Evolutionary conservation across 2,329 filamentous ascomycete genomes (phyloP).

Genomic region (Uncinocarpus reesii): DNA sequence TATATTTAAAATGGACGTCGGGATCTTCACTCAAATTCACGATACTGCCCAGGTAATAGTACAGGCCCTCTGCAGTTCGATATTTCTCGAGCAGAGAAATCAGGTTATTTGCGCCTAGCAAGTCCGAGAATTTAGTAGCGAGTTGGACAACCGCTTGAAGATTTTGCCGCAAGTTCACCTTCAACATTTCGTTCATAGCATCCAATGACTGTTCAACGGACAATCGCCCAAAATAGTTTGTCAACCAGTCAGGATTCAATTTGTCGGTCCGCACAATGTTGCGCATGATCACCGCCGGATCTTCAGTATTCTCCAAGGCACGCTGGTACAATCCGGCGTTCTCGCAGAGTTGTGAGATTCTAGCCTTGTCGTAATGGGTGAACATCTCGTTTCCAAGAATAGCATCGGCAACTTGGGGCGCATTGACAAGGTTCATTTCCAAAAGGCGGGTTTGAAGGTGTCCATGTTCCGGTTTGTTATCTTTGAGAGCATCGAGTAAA

Average conservation of each 20-base stretch:
- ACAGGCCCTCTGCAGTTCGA: conserved; percentile 90
- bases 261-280: conserved; percentile 74
- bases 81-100: conserved; percentile 97
- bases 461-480: conserved; percentile 87
- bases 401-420: conserved; percentile 92
- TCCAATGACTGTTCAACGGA: conserved; percentile 93
- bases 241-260: conserved; percentile 81
- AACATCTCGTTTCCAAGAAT: conserved; percentile 99
- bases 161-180: conserved; percentile 92
- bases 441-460: conserved; percentile 86
- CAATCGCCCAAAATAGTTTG: conserved; percentile 84
- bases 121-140: conserved; percentile 94
- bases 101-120: conserved; percentile 74
- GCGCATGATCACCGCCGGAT: conserved; percentile 80
- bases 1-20: conserved; percentile 98
- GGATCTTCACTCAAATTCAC: conserved; percentile 93
- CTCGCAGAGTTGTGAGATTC: conserved; percentile 84
- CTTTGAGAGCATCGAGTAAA: conserved; percentile 85
- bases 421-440: conserved; percentile 96
- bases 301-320: conserved; percentile 90
- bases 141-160: conserved; percentile 89
- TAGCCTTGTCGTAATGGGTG: conserved; percentile 84
- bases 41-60: conserved; percentile 96
- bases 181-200: conserved; percentile 92
- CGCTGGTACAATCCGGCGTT: conserved; percentile 77